Conservation (phyloP, 352 stramenopile species). For the Pythium graminicola region DNA sequence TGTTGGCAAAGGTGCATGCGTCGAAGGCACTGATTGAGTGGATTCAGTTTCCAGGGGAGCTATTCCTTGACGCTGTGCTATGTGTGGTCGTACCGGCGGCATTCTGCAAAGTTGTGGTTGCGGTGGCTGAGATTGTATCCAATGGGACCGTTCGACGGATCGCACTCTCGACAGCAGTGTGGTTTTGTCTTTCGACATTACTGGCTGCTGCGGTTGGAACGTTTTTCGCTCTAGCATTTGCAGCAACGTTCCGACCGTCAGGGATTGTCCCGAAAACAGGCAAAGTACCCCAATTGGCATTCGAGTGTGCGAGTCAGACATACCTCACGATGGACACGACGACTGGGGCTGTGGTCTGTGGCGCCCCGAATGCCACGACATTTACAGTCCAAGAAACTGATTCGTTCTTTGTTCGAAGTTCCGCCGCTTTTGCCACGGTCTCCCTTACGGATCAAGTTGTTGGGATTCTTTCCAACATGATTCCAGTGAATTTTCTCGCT, state of each 20-base stretch:
- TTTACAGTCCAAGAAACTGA: conserved; percentile 51
- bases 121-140: conserved; percentile 29
- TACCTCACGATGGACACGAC: conserved; percentile 28
- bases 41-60: conserved; percentile 30
- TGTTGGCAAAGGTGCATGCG: conserved; percentile 24
- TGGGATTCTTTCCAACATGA: conserved; percentile 48
- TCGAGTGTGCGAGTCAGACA: conserved; percentile 31
- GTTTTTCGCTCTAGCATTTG: conserved; percentile 26
- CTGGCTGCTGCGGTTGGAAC: conserved; percentile 29
- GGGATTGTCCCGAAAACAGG: background rate
- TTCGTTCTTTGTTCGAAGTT: conserved; percentile 31
- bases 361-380: conserved; percentile 26
- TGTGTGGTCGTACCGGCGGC: conserved; percentile 34
- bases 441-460: conserved; percentile 60
- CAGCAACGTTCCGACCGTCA: conserved; percentile 22
- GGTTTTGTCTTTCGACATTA: conserved; percentile 27
- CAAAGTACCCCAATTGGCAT: conserved; percentile 7
- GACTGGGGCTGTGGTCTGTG: conserved; percentile 36
- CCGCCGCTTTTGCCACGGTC: conserved; percentile 32
- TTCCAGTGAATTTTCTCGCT: conserved; percentile 57
- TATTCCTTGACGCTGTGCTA: conserved; percentile 35
- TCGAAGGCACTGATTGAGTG: conserved; percentile 17
- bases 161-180: conserved; percentile 20
- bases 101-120: conserved; percentile 31
- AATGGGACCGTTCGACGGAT: conserved; percentile 21